Evolutionary conservation across 1,284 basidiomycete genomes (phyloP), one percentile per base, ranked within the genome.

Genomic region (Marasmius oreades): DNA sequence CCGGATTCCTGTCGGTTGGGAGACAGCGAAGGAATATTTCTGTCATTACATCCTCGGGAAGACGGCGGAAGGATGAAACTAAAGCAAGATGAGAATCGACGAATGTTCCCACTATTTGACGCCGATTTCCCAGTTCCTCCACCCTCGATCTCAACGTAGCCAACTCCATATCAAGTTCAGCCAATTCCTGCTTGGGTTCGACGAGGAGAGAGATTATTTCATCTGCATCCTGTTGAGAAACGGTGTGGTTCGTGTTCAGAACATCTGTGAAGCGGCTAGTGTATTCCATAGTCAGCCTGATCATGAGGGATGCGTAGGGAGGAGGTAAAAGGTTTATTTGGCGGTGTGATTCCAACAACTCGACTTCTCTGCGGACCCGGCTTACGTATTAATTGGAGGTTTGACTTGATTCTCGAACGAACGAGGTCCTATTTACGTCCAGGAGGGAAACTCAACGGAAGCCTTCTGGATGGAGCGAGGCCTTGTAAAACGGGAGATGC

Each of bases 211-310:
- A 24, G 11, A n/a, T 26, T 31, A 50, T 50, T 33, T 50, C 47
- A n/a, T 28, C 28, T n/a, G 16, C 28, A 11, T 50, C 47, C 28
- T 50, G 12, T n/a, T n/a, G n/a, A 16, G 8, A 31, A 1, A 26
- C 47, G 20, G 23, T 31, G 31, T 14, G 18, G 28, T 50, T 50
- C 8, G 47, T 50, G n/a, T 33, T 50, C 11, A 50, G 47, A 31
- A 50, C 23, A 8, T 26, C 16, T 5, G 47, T 33, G 47, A 50
- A 50, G 11, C 45, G 74, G 16, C n/a, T 18, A 7, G 11, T 42
- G 39, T 42, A 42, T 42, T 42, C 39, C 39, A n/a, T n/a, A n/a
- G n/a, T n/a, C n/a, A n/a, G n/a, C n/a, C n/a, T n/a, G n/a, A n/a
- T n/a, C n/a, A n/a, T n/a, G n/a, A n/a, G n/a, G n/a, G n/a, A n/a